phyloP scores from a whole-genome alignment of 306 rosid genomes.

The Phaseolus lunatus region DNA sequence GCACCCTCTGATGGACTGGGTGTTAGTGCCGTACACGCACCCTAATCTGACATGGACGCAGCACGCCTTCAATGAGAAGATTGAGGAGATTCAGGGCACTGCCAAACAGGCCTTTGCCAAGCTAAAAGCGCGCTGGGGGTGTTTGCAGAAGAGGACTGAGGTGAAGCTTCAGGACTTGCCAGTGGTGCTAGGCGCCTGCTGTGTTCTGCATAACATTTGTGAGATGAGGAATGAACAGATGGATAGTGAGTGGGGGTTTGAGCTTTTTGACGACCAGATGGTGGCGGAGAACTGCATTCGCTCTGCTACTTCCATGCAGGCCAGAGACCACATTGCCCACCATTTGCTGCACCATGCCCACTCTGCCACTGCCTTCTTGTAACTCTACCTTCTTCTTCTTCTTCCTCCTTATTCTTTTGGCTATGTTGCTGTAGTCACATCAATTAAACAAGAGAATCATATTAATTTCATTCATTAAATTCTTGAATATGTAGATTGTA shows the following conservation, averaged over 20 bases:
- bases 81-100: conserved; percentile 47
- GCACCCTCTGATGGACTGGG: conserved; percentile 68
- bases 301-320: conserved; percentile 51
- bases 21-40: conserved; percentile 69
- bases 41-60: conserved; percentile 76
- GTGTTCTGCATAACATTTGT: conserved; percentile 83
- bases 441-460: neutral
- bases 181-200: conserved; percentile 78
- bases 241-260: conserved; percentile 48
- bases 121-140: conserved; percentile 77
- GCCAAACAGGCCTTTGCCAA: conserved; percentile 68
- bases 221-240: conserved; percentile 68
- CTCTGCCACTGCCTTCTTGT: conserved; percentile 57
- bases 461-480: too few relatives aligned
- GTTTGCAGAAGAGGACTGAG: conserved; percentile 85
- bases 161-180: conserved; percentile 82
- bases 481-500: neutral
- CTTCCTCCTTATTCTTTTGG: neutral
- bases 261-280: conserved; percentile 74
- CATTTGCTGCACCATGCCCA: conserved; percentile 70
- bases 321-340: conserved; percentile 79
- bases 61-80: conserved; percentile 70
- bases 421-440: neutral
- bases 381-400: neutral
- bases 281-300: conserved; percentile 49